Evolutionary conservation across 495 filamentous ascomycete species (phyloP), one percentile per base, ranked within the genome.

Genomic region (Podospora conica): DNA sequence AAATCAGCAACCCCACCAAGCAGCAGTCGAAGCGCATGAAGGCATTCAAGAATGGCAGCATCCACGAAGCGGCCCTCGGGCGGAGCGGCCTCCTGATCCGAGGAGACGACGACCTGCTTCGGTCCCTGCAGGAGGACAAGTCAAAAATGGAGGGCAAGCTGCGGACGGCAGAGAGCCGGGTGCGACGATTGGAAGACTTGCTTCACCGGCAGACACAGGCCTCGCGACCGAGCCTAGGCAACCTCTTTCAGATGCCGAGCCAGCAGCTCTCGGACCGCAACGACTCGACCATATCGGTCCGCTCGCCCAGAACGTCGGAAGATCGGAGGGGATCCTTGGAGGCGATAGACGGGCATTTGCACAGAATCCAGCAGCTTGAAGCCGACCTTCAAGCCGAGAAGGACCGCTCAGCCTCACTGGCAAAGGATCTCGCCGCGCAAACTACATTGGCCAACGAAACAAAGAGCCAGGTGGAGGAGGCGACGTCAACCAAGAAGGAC

Each of bases 41-140:
- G 71, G 92, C 91, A 0, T 98, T 99, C 83, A 98, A 97, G 71
- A 91, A 93, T 69, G 96, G 95, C 53, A 97, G 93, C 70, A 84
- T 99, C 12, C 93, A 97, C 69, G 95, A 98, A 70, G 87, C 88
- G 15, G 83, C 82, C 11, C 81, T 91, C 57, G 90, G 92, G 33
- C 86, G 87, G 65, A 93, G 89, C 64, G 93, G 93, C 10, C 81
- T 97, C 23, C 75, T 96, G 33, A 82, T 94, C 9, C 85, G 90
- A 40, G 90, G 88, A 21, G 92, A 97, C 69, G 92, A 94, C 67
- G 91, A 96, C 62, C 80, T 91, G 25, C 72, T 89, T 4, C 77
- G 78, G 21, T 85, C 82, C 24, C 70, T 97, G 18, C 87, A 88
- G 68, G 89, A 90, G 28, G 91, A 93, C 55, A 97, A 97, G 70